Conservation (phyloP, 2,329 filamentous ascomycete species). For the Apiospora hydei region DNA sequence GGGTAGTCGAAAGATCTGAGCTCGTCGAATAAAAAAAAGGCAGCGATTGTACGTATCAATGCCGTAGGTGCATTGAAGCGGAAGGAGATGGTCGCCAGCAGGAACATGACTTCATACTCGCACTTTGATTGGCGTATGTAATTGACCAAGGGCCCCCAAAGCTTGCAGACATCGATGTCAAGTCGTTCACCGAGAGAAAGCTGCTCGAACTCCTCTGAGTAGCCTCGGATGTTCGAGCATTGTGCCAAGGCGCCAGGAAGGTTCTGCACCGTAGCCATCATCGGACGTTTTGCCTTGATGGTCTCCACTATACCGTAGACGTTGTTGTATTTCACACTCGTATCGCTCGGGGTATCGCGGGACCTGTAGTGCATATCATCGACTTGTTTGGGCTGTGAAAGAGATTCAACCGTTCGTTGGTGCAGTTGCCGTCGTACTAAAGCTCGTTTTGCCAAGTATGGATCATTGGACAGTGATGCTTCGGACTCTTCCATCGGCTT, state of each 20-base stretch:
- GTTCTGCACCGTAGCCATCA: constrained; percentile 32
- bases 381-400: constrained; percentile 19
- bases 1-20: constrained; percentile 49
- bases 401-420: constrained; percentile 30
- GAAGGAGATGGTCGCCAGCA: constrained; percentile 37
- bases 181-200: constrained; percentile 36
- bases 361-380: constrained; percentile 31
- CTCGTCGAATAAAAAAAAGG: constrained; percentile 50
- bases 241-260: constrained; percentile 34
- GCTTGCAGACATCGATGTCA: constrained; percentile 32
- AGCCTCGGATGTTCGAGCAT: constrained; percentile 34
- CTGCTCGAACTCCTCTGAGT: constrained; percentile 31
- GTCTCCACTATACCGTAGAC: constrained; percentile 31
- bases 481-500: too few species aligned
- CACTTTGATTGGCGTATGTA: constrained; percentile 28
- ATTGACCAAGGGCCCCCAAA: constrained; percentile 39
- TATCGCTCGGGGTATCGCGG: constrained; percentile 30
- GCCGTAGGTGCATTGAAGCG: constrained; percentile 36
- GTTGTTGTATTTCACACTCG: constrained; percentile 31
- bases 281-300: constrained; percentile 28
- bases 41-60: constrained; percentile 45
- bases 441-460: constrained; percentile 33
- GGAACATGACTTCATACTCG: constrained; percentile 35
- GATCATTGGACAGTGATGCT: background rate
- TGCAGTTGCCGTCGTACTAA: constrained; percentile 39